These are phyloP conservation scores for Neltuma alba DNA, from an alignment of 306 rosid species.

Conservation along the genomic window DNA sequence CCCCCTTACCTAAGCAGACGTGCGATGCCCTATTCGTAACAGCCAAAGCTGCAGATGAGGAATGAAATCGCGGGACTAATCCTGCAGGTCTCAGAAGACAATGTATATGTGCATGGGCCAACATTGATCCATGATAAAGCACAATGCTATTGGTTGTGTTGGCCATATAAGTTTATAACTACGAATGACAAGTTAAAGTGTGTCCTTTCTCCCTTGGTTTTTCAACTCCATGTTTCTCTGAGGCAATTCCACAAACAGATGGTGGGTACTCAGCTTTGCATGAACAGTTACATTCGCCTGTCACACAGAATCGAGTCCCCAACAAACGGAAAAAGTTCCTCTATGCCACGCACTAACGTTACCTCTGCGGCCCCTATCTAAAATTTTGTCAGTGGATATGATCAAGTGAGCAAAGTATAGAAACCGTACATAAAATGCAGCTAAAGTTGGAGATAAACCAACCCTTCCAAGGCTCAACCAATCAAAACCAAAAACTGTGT, in stretches of 20 bases:
- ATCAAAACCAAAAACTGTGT: neutral
- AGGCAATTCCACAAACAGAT: conserved; percentile 56
- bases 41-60: conserved; percentile 41
- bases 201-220: neutral
- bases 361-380: neutral
- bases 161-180: conserved; percentile 39
- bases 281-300: neutral
- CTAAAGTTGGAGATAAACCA: neutral
- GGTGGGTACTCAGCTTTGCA: conserved; percentile 22
- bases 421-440: neutral
- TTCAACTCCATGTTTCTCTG: neutral
- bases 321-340: neutral
- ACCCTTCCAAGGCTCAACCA: neutral
- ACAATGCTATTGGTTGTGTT: conserved; percentile 46
- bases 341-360: neutral
- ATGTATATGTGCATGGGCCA: conserved; percentile 40
- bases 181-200: neutral
- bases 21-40: conserved; percentile 10
- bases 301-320: neutral
- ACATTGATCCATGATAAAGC: conserved; percentile 45
- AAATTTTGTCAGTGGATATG: neutral
- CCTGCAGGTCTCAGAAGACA: conserved; percentile 33
- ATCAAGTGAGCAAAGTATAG: neutral
- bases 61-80: conserved; percentile 27
- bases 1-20: conserved; percentile 33